Percentiles rank a stretch among this genome's conserved stretches.
These are phyloP conservation scores for Geotrichum europaeum DNA, from an alignment of 1,139 yeast genomes.

Conservation along the genomic window DNA sequence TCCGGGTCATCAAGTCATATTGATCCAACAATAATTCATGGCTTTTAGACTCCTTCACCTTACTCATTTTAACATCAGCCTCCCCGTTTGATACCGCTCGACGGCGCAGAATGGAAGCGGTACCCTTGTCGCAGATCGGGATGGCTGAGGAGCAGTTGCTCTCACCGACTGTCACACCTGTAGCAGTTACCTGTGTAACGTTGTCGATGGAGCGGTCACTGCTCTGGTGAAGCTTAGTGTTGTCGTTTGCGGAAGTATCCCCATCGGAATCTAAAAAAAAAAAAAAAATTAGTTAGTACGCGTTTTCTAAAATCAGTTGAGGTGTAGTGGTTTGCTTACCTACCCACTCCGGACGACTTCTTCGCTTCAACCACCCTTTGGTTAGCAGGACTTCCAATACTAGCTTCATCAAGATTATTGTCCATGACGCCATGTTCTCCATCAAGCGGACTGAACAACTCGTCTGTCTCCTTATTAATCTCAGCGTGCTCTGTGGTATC, in stretches of 20 bases:
- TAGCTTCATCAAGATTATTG: neutral
- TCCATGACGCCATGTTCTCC: neutral
- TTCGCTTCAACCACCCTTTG: neutral
- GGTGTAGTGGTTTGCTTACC: neutral
- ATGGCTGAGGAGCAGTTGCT: neutral
- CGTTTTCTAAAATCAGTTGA: neutral
- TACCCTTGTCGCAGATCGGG: neutral
- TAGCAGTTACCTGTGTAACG: conserved; percentile 1
- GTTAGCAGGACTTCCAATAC: neutral
- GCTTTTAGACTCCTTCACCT: neutral
- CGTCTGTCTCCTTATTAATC: neutral
- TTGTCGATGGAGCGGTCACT: neutral
- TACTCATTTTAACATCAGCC: neutral
- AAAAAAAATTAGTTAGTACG: neutral
- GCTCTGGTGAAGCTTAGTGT: neutral
- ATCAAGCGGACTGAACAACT: neutral
- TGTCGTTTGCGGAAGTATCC: neutral
- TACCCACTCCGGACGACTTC: neutral
- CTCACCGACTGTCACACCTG: neutral
- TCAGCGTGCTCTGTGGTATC: neutral
- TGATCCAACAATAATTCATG: neutral
- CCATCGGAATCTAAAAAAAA: neutral
- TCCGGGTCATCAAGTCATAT: neutral
- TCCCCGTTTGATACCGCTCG: neutral
- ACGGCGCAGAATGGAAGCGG: neutral